Conservation (phyloP, 1,139 yeast genomes). For the Candida sp. region DNA sequence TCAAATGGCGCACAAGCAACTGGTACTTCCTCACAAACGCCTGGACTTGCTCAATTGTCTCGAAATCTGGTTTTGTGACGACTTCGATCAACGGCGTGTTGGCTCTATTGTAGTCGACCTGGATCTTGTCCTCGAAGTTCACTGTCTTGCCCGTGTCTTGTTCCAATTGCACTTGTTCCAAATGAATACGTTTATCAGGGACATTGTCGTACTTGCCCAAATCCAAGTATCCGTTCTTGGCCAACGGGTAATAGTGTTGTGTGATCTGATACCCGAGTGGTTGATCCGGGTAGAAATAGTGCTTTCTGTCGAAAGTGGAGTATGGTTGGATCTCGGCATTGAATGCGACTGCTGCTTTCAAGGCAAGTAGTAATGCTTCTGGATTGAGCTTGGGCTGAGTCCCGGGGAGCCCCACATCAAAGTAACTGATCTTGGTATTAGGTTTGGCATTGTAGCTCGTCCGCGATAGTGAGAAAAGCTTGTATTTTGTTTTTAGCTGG, state of each 20-base stretch:
- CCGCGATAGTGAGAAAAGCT: constrained; percentile 72
- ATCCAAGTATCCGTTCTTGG: constrained; percentile 62
- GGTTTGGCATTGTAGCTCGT: constrained; percentile 59
- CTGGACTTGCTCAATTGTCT: constrained; percentile 66
- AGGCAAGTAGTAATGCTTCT: constrained; percentile 73
- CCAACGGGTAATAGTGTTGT: constrained; percentile 84
- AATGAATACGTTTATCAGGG: constrained; percentile 46
- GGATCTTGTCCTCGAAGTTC: constrained; percentile 41
- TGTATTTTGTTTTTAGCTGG: constrained; percentile 73
- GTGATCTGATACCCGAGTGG: constrained; percentile 97
- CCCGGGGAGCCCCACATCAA: constrained; percentile 92
- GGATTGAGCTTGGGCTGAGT: constrained; percentile 86
- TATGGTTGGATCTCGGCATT: constrained; percentile 57
- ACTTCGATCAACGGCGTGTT: constrained; percentile 89
- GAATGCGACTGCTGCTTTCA: constrained; percentile 76
- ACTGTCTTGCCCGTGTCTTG: constrained; percentile 93
- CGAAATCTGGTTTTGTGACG: constrained; percentile 91
- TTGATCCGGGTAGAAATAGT: constrained; percentile 95
- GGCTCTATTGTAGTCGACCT: constrained; percentile 82
- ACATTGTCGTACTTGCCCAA: constrained; percentile 62
- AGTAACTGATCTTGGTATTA: constrained; percentile 74
- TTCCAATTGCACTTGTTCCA: constrained; percentile 85
- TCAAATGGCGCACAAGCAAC: constrained; percentile 65
- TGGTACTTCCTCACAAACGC: constrained; percentile 86
- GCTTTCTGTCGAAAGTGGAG: constrained; percentile 90